These are phyloP conservation scores for Bruguiera parviflora DNA, from an alignment of 345 rosid genomes.

Conservation along the genomic window DNA sequence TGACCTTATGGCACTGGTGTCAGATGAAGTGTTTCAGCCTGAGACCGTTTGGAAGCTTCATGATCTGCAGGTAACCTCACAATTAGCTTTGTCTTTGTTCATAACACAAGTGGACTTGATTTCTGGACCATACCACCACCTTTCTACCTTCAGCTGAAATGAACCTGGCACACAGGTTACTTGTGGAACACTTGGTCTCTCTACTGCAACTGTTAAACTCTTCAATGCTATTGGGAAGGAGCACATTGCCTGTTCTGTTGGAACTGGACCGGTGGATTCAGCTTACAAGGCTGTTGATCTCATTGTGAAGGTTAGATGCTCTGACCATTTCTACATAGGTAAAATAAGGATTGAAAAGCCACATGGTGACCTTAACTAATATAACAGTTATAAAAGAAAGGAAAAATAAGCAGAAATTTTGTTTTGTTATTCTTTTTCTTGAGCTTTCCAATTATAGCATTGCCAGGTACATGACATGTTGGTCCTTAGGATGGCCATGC, in stretches of 20 bases:
- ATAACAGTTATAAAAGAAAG: neutral
- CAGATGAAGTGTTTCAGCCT: slow-evolving; percentile 98
- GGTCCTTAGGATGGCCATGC: too few relatives aligned
- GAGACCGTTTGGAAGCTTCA: slow-evolving; percentile 71
- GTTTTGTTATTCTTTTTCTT: too few relatives aligned
- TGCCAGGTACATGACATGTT: too few relatives aligned
- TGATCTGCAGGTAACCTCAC: slow-evolving; percentile 67
- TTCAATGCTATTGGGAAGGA: slow-evolving; percentile 58
- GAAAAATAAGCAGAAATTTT: too few relatives aligned
- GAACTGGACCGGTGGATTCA: slow-evolving; percentile 95
- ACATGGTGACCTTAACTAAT: neutral
- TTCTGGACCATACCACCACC: neutral
- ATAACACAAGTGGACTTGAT: neutral
- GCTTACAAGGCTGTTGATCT: slow-evolving; percentile 95
- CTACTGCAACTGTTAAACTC: slow-evolving; percentile 92
- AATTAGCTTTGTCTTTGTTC: neutral
- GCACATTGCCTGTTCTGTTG: slow-evolving; percentile 75
- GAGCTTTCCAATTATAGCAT: too few relatives aligned
- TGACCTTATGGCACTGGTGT: slow-evolving; percentile 79
- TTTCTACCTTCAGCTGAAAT: slow-evolving; percentile 1
- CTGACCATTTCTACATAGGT: neutral
- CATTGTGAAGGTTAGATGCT: slow-evolving; percentile 60
- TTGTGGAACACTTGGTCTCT: slow-evolving; percentile 88
- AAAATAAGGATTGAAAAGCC: neutral
- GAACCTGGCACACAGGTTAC: slow-evolving; percentile 53